These are phyloP conservation scores for Neospora caninum DNA, from an alignment of 169 alveolate species.

Conservation along the genomic window DNA sequence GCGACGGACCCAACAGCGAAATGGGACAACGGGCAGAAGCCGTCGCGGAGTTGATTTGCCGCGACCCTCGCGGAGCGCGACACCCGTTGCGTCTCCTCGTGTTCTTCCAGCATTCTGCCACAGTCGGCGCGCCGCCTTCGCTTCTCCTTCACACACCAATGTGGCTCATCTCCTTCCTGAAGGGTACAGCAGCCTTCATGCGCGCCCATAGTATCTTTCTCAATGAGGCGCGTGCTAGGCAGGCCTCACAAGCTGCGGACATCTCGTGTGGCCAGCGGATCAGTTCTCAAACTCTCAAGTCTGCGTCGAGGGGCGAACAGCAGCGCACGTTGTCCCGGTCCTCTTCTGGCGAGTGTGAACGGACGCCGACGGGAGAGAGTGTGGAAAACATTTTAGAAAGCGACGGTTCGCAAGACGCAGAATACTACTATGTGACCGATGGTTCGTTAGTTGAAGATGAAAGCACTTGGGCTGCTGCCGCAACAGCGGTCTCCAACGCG, in stretches of 20 bases:
- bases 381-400: neutral
- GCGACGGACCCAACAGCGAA: neutral
- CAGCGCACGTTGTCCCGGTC: neutral
- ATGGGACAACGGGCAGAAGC: neutral
- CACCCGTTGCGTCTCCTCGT: constrained; percentile 26
- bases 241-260: neutral
- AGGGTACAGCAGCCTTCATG: constrained; percentile 29
- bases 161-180: constrained; percentile 61
- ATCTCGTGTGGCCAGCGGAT: neutral
- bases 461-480: constrained; percentile 10
- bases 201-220: neutral
- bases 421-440: constrained; percentile 24
- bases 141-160: constrained; percentile 62
- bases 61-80: neutral
- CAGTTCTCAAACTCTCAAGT: no score
- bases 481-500: neutral
- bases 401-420: neutral
- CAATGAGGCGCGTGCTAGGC: neutral
- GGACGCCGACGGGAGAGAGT: neutral
- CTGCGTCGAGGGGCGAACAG: no score
- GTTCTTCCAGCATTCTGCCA: neutral
- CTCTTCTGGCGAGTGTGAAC: neutral
- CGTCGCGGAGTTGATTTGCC: constrained; percentile 8
- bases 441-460: neutral
- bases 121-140: constrained; percentile 28